Base-by-base conservation (phyloP, 805 yeast genomes). In the Candida verbasci region DNA sequence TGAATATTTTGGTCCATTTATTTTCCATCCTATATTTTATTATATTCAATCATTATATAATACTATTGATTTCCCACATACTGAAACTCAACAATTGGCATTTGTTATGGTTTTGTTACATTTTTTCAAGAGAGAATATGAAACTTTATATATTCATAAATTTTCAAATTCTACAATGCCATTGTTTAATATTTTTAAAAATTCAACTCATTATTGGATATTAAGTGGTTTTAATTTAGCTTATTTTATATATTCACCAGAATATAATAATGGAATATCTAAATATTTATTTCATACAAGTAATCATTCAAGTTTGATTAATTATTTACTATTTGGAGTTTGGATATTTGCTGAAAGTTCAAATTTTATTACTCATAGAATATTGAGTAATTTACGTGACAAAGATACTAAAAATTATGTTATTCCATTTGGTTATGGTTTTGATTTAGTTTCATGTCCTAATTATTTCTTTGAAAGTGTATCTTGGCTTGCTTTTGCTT, bases 161-260 rank as follows among this genome's bases (percentile, higher is more conserved):
- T 93, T 93, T 56, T 85, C 96, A 16, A 69, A 79, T 40, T 80
- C 86, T 17, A 93, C 98, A 10, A 93, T 93, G 98, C 98, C 98
- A 3, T 51, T 84, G 29, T 74, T 78, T 56, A 85, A 87, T 60
- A 62, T 93, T 41, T 85, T 91, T 72, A 87, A 89, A 64, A 93
- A 93, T 66, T 81, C 88, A 26, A 68, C 75, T 46, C 97, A 93
- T 59, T 93, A 93, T 64, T 91, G 97, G 97, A 58, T 86, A n/a
- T 66, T 91, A 46, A 82, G 88, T 37, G 97, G 97, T 57, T 70
- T 57, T 18, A 46, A 55, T 42, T 59, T 78, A 42, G 74, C 79
- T 3, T 63, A 61, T 44, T 78, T 75, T 46, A 56, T 70, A 18
- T 78, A 76, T 47, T 54, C 55, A 10, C 55, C 60, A 23, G 28